phyloP scores from a whole-genome alignment of 805 yeast genomes.

The Candida nanaspora region DNA sequence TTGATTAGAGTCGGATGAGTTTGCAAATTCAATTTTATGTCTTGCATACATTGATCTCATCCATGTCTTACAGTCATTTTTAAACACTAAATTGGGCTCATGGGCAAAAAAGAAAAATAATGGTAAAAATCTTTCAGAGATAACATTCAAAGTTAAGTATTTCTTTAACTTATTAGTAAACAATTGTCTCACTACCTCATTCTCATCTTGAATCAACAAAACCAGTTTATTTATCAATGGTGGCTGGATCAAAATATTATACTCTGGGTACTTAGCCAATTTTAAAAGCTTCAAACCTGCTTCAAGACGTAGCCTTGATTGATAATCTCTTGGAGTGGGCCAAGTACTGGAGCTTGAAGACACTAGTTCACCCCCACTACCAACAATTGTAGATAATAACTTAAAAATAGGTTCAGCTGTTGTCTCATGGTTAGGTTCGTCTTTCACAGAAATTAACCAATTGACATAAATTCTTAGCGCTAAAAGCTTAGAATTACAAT shows the following conservation, averaged over 20 bases:
- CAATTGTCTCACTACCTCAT: slow-evolving; percentile 43
- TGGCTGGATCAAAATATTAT: slow-evolving; percentile 46
- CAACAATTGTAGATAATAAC: slow-evolving; percentile 56
- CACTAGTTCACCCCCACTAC: slow-evolving; percentile 74
- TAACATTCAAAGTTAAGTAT: slow-evolving; percentile 38
- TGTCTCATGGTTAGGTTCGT: slow-evolving; percentile 31
- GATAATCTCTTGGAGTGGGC: slow-evolving; percentile 60
- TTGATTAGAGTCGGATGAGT: slow-evolving; percentile 18
- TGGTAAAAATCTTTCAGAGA: slow-evolving; percentile 63
- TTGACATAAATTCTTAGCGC: slow-evolving; percentile 54
- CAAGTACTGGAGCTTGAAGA: slow-evolving; percentile 31
- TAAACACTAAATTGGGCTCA: slow-evolving; percentile 55
- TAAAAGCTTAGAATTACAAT: slow-evolving; percentile 21
- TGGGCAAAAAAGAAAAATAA: slow-evolving; percentile 67
- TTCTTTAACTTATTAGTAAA: slow-evolving; percentile 47
- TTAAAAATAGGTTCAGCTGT: slow-evolving; percentile 60
- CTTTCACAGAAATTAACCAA: slow-evolving; percentile 38
- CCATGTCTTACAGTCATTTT: slow-evolving; percentile 58
- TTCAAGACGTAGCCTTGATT: slow-evolving; percentile 53
- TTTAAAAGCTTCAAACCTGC: slow-evolving; percentile 65
- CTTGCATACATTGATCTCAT: slow-evolving; percentile 48
- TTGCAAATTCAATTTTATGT: slow-evolving; percentile 4
- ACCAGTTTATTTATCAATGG: slow-evolving; percentile 44
- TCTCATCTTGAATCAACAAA: slow-evolving; percentile 61
- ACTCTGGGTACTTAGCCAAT: slow-evolving; percentile 48